These are phyloP conservation scores for Ophiostoma ulmi DNA, from an alignment of 2,329 filamentous ascomycete genomes.

Conservation along the genomic window DNA sequence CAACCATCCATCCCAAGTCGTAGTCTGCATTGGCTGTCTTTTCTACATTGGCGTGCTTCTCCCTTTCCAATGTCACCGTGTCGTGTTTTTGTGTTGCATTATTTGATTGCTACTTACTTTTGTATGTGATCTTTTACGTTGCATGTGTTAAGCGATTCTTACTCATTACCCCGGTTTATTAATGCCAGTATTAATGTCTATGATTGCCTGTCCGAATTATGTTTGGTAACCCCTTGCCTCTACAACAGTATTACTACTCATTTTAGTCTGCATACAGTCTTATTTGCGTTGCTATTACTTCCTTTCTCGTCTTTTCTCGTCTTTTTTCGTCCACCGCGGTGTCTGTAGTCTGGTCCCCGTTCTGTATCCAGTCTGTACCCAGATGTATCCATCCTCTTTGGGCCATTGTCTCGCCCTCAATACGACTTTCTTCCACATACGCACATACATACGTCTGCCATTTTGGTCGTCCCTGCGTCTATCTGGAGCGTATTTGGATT, in stretches of 20 bases:
- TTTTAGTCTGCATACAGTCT: background rate
- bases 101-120: background rate
- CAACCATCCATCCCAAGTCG: background rate
- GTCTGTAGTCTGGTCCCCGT: background rate
- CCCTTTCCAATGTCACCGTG: background rate
- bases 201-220: background rate
- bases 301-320: background rate
- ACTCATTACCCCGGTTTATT: background rate
- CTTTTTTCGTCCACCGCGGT: background rate
- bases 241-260: background rate
- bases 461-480: constrained; percentile 7
- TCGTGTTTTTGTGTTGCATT: background rate
- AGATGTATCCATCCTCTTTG: background rate
- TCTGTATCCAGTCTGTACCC: background rate
- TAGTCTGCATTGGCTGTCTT: background rate
- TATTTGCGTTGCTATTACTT: background rate
- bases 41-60: constrained; percentile 9
- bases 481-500: background rate
- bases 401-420: constrained; percentile 7
- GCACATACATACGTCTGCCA: background rate
- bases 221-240: background rate
- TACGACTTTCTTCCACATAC: background rate
- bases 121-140: no score
- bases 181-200: background rate
- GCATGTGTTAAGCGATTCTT: no score